Base-by-base conservation (phyloP, 225 moss, liverwort and hornwort genomes). In the Anthoceros angustus region DNA sequence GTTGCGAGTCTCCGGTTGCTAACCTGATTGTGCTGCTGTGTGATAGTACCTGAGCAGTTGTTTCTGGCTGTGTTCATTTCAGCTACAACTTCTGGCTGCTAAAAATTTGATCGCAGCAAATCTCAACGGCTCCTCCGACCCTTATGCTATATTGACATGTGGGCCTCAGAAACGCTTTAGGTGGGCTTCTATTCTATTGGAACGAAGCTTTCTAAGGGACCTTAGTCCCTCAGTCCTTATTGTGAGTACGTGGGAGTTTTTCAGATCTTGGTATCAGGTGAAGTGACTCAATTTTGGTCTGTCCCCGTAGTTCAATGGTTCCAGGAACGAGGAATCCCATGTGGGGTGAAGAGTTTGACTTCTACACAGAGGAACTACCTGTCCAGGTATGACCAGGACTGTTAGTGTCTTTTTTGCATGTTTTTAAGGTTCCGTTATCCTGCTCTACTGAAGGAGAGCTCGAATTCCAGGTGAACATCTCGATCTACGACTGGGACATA, bases 311-410 rank as follows among this genome's bases (percentile, higher is more conserved):
- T 66, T 88, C 88, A 42, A 76, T 92, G 86, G 92, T 92, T 80
- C 92, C 82, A 67, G 84, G 77, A 63, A 83, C 88, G 25, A 83
- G 83, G 63, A 92, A 92, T 73, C 92, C 92, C 42, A 80, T 88
- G 70, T 92, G 92, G 92, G 92, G 92, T 42, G 92, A 92, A 77
- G 92, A 88, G 63, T 92, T 92, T 66, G 88, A 92, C 75, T 92
- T 92, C 46, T 92, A 83, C 72, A 78, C 84, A 6, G 86, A 92
- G 66, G 78, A 92, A 45, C 74, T 92, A 71, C 92, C 92, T 63
- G 88, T 92, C 41, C 86, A 92, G 88, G 92, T 92, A 43, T 42
- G 55, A 55, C 55, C 23, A 55, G 55, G 55, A 32, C 32, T 55
- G 55, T 20, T 20, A 9, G 16, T 55, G 23, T 5, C 46, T 18